These are phyloP conservation scores for Deinandra increscens DNA, from an alignment of 129 eudicot species.

Conservation along the genomic window DNA sequence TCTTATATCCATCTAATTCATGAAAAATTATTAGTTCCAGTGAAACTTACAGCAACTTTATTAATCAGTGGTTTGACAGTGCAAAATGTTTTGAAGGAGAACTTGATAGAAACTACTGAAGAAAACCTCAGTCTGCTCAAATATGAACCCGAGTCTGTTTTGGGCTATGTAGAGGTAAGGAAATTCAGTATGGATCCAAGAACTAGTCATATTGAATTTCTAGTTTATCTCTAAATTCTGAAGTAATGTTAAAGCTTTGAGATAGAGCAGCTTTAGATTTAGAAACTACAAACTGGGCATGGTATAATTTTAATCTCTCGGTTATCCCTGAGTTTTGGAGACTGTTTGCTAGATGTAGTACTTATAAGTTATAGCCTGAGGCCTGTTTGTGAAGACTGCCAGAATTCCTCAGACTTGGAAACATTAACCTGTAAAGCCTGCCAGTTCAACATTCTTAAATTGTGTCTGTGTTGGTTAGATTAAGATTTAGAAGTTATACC, in stretches of 20 bases:
- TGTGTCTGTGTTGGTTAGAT: neutral
- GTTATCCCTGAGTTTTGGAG: too few species aligned
- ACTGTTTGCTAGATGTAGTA: too few species aligned
- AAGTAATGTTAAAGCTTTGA: neutral
- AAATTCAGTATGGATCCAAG: neutral
- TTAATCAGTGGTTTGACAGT: constrained; percentile 82
- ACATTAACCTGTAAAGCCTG: neutral
- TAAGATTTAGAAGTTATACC: neutral
- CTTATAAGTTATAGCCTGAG: neutral
- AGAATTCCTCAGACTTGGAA: neutral
- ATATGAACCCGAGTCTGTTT: constrained; percentile 79
- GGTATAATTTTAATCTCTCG: constrained; percentile 2
- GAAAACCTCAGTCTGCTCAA: constrained; percentile 65
- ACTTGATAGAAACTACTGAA: constrained; percentile 55
- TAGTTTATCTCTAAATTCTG: neutral
- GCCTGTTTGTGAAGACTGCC: neutral
- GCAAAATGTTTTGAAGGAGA: constrained; percentile 66
- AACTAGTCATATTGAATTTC: neutral
- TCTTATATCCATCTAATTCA: constrained; percentile 8
- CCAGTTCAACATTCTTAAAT: neutral
- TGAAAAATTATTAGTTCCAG: constrained; percentile 4
- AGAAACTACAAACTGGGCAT: constrained; percentile 4
- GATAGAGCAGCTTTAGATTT: neutral
- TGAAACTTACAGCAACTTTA: constrained; percentile 27
- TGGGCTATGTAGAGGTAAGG: constrained; percentile 87